Evolutionary conservation across 176 grass and related monocot species (phyloP).

Genomic region (Otatea glauca): DNA sequence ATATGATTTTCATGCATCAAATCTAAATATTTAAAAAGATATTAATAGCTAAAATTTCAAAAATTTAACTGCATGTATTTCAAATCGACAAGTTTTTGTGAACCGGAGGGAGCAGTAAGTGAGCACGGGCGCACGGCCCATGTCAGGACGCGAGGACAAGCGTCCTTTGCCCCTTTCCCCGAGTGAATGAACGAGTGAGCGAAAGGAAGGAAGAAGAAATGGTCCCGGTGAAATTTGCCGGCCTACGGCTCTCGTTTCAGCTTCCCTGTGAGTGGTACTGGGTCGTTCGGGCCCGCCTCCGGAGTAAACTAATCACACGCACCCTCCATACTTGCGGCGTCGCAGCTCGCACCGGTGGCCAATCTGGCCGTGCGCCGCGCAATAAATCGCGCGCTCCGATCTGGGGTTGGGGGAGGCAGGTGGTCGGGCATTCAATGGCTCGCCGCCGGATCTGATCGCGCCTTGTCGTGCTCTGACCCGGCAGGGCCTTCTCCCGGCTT

Average conservation of each 20-base stretch:
- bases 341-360: not conserved
- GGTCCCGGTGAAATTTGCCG: not conserved
- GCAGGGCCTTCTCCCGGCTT: not conserved
- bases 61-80: too few species aligned
- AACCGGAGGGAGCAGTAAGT: too few species aligned
- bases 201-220: not conserved
- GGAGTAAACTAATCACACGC: not conserved
- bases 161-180: not conserved
- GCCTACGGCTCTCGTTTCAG: not conserved
- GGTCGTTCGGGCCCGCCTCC: not conserved
- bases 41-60: too few species aligned
- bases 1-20: too few species aligned
- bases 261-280: not conserved
- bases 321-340: not conserved
- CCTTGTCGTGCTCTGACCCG: not conserved
- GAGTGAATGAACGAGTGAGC: not conserved
- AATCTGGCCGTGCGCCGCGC: not conserved
- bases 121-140: too few species aligned
- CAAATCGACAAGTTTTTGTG: too few species aligned
- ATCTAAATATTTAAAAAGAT: too few species aligned
- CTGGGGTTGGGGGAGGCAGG: not conserved
- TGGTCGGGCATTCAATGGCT: not conserved
- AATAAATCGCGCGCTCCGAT: not conserved
- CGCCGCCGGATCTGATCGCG: conserved; percentile 9
- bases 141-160: not conserved